These are phyloP conservation scores for Dissophora ornata DNA, from an alignment of 192 early-diverging fungal species.

Conservation along the genomic window DNA sequence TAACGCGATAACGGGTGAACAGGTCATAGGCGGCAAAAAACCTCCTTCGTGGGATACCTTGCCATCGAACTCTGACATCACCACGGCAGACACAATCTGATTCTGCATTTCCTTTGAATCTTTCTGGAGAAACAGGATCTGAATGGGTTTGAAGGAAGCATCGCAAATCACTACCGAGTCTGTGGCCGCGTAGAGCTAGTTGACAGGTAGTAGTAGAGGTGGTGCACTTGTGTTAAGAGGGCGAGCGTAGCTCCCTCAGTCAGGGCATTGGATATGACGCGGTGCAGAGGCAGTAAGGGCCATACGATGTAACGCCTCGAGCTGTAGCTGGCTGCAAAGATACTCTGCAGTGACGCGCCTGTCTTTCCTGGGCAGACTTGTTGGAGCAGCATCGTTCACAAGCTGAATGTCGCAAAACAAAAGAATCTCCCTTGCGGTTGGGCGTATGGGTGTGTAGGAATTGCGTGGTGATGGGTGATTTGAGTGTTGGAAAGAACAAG, in stretches of 20 bases:
- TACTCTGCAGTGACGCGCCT: constrained; percentile 58
- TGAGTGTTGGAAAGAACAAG: too few species aligned
- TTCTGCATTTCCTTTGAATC: constrained; percentile 42
- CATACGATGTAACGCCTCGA: constrained; percentile 62
- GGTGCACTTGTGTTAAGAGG: too few species aligned
- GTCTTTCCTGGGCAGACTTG: constrained; percentile 69
- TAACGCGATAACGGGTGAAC: too few species aligned
- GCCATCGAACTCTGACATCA: constrained; percentile 54
- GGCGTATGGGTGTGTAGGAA: too few species aligned
- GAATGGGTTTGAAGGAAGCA: constrained; percentile 57
- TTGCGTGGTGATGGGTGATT: too few species aligned
- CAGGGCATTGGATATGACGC: too few species aligned
- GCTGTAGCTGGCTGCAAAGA: constrained; percentile 54
- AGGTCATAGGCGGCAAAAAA: too few species aligned
- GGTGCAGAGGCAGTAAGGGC: too few species aligned
- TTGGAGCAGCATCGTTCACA: constrained; percentile 60
- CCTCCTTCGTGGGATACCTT: constrained; percentile 51
- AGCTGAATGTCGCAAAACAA: neutral
- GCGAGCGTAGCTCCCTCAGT: too few species aligned
- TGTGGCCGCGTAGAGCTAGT: constrained; percentile 67
- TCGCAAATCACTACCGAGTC: constrained; percentile 63
- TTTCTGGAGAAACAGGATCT: constrained; percentile 49
- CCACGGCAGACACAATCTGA: constrained; percentile 52
- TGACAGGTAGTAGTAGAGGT: too few species aligned
- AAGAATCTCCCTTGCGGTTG: neutral